Evolutionary conservation across 805 yeast genomes (phyloP), one percentile per base, ranked within the genome.

Genomic region (Candida stauntonica): DNA sequence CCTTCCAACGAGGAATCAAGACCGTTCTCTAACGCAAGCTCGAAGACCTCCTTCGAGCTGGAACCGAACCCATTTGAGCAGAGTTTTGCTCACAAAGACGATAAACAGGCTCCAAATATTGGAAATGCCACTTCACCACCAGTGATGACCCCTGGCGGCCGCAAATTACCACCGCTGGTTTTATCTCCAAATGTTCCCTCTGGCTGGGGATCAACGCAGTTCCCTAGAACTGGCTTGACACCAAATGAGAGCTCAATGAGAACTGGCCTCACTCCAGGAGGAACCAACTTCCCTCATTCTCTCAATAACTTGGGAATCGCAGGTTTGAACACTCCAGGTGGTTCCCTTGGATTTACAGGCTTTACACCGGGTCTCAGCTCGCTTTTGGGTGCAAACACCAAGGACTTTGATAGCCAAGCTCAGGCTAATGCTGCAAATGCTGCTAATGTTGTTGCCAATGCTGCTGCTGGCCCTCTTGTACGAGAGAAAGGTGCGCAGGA

Each of bases 21-120:
- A 21, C 35, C 29, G 26, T 31, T 38, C 43, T 32, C 39, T 17
- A 38, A 29, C 29, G 13, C 47, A 13, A 34, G 43, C 35, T 37
- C 30, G 11, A 50, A 53, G 30, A 47, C 56, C 4, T 46, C 86
- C 29, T 75, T 86, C 52, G 91, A 82, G 44, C 67, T 88, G 42
- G 99, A 93, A 60, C 96, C 93, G 8, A 91, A 91, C 54, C 97
- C 97, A 5, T 91, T 91, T 58, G 99, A 91, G 61, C 85, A 83
- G 60, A 85, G 95, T 35, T 91, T 91, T 65, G 96, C 93, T n/a
- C 64, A 78, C 3, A 79, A 77, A 44, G 72, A 70, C 17, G 39
- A 29, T n/a, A 42, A 23, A 38, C 50, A 53, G 41, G 48, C 58
- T 16, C 57, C 62, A 7, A 46, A 51, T 8, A 52, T 59, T 11